These are phyloP conservation scores for Plasmodium fragile DNA, from an alignment of 169 alveolate genomes.

Conservation along the genomic window DNA sequence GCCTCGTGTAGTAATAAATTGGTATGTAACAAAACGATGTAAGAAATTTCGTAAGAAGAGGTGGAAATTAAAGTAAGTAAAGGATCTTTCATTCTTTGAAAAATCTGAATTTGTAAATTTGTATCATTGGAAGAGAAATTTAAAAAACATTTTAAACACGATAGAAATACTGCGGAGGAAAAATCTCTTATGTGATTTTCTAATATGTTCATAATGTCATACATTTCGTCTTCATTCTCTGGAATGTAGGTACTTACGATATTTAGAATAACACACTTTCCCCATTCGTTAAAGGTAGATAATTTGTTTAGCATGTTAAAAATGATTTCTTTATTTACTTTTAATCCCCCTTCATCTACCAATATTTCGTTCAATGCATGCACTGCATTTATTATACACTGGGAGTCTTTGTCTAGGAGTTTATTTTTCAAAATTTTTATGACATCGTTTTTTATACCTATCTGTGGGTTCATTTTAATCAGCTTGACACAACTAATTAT, in stretches of 20 bases:
- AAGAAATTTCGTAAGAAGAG: constrained; percentile 86
- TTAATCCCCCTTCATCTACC: constrained; percentile 95
- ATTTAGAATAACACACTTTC: constrained; percentile 94
- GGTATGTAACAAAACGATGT: constrained; percentile 84
- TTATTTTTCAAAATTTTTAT: constrained; percentile 76
- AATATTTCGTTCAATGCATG: constrained; percentile 95
- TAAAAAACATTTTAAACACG: constrained; percentile 90
- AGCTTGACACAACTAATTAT: constrained; percentile 91
- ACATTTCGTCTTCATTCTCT: constrained; percentile 94
- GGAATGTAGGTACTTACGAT: constrained; percentile 93
- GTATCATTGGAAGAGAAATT: constrained; percentile 82
- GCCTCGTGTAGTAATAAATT: constrained; percentile 73
- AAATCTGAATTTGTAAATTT: constrained; percentile 84
- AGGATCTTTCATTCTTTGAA: constrained; percentile 85
- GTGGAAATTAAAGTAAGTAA: constrained; percentile 87
- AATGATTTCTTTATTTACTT: constrained; percentile 89
- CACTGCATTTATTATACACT: constrained; percentile 92
- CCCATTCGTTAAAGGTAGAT: constrained; percentile 97
- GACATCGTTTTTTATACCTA: constrained; percentile 63
- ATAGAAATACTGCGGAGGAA: constrained; percentile 95
- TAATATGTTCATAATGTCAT: constrained; percentile 96
- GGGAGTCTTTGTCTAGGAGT: constrained; percentile 91
- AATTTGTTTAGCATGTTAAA: constrained; percentile 86
- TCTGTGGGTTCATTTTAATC: constrained; percentile 73
- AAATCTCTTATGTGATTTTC: constrained; percentile 96